Percentiles rank a stretch among this genome's conserved stretches.
Conservation (phyloP, 139 green algal genomes). For the Nannochloris sp. region DNA sequence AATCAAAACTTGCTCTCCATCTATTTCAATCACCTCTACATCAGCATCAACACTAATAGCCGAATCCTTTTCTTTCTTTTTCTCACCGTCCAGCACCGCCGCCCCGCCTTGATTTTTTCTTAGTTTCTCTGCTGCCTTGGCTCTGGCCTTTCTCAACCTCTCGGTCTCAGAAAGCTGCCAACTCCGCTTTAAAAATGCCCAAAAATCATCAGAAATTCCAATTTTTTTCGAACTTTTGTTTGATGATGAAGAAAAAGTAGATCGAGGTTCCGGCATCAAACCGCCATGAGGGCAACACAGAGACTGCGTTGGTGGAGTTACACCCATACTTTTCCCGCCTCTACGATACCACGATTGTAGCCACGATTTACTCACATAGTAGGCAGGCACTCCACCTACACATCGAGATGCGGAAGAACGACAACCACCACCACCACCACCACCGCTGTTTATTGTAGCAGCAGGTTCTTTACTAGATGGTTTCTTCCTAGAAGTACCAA, state of each 20-base stretch:
- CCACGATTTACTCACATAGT: constrained; percentile 19
- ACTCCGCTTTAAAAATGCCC: constrained; percentile 27
- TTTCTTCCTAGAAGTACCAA: no score
- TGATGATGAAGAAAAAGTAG: no score
- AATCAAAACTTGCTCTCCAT: background rate
- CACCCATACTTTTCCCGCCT: constrained; percentile 10
- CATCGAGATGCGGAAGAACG: no score
- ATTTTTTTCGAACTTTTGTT: constrained; percentile 17
- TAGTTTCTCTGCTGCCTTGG: background rate
- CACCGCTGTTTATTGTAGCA: background rate
- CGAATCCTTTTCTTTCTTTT: background rate
- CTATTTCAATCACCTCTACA: background rate
- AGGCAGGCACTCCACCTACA: background rate
- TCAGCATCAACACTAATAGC: background rate
- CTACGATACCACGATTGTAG: constrained; percentile 15
- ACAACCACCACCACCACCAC: background rate
- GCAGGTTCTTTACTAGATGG: background rate
- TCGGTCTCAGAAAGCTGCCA: constrained; percentile 18
- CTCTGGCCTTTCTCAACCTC: constrained; percentile 16
- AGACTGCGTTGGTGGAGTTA: constrained; percentile 29
- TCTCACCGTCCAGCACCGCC: background rate
- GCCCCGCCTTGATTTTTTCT: background rate
- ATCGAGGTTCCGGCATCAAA: constrained; percentile 33
- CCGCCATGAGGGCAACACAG: constrained; percentile 52
- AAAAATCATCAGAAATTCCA: constrained; percentile 37